Conservation (phyloP, 495 filamentous ascomycete species). For the Tuber aestivum region DNA sequence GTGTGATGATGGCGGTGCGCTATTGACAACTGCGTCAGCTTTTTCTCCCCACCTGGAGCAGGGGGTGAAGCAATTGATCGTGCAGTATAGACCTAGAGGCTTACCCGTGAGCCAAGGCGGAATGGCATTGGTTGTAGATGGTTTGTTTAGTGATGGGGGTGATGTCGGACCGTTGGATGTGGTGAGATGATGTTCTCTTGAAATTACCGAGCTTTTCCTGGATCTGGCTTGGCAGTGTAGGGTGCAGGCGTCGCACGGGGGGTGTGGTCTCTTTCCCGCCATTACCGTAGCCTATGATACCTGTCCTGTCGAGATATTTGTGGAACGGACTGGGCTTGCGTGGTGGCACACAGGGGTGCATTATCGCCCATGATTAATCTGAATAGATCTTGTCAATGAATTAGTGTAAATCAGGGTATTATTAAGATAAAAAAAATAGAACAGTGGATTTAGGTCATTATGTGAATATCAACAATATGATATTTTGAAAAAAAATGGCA, state of each 20-base stretch:
- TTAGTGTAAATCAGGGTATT: too few species aligned
- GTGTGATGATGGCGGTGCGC: neutral
- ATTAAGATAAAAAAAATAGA: too few species aligned
- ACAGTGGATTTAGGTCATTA: too few species aligned
- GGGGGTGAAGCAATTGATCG: neutral
- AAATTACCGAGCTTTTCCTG: neutral
- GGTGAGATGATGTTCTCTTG: neutral
- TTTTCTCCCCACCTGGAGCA: neutral
- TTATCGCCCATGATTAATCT: too few species aligned
- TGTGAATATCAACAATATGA: too few species aligned
- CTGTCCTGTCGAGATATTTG: too few species aligned
- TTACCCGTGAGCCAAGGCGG: neutral
- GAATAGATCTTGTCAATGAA: too few species aligned
- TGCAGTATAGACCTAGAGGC: neutral
- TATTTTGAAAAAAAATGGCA: too few species aligned
- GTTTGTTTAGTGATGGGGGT: neutral
- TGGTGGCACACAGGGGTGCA: too few species aligned
- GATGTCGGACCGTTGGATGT: neutral
- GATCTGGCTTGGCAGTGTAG: neutral
- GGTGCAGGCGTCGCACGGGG: neutral
- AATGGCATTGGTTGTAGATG: neutral
- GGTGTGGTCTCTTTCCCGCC: too few species aligned
- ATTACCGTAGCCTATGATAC: too few species aligned
- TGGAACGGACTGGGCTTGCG: too few species aligned
- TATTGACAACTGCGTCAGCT: neutral